Base-by-base conservation (phyloP, 2,329 filamentous ascomycete genomes). In the Colletotrichum spinosum region DNA sequence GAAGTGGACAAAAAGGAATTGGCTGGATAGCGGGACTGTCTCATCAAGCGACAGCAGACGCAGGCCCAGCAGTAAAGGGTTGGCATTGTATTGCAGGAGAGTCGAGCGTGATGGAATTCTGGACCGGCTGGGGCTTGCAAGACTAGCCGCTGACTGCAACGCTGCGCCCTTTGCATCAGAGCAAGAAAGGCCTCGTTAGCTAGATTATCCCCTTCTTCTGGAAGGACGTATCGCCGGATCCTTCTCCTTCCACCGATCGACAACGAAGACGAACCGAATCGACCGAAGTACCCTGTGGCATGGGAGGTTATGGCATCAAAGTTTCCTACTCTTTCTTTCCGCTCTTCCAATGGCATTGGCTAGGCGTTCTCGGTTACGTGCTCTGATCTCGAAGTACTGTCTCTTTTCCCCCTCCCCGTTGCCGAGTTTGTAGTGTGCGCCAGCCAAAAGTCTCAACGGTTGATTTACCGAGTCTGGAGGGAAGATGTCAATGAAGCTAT, bases 171-270 rank as follows among this genome's bases (percentile, higher is more conserved):
- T 38, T 13, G 10, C 9, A 37, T 57, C 45, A 80, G 79, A 76
- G 74, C 62, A 80, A 80, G 77, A 80, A 80, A 72, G 78, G 78
- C 33, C 75, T 80, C 56, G 76, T 80, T 59, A 73, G 65, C 70
- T 78, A 76, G 70, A 45, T 56, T 46, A 46, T 15, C 48, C 38
- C 13, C 58, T 46, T 41, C 17, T 38, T 49, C 44, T 8, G 42
- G 13, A 11, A n/a, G 15, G 15, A 46, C 15, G 15, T 15, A 17
- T 46, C 44, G 44, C 8, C 15, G 25, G 25, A 8, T 11, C 44
- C 44, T 17, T 10, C 42, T 17, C 15, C 44, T n/a, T 10, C 44
- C 15, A 46, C 15, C n/a, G 44, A 34, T 54, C 46, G 37, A 35
- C 41, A 41, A 51, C 33, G 54, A 53, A 33, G 48, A 49, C 34